Conservation (phyloP, 2,329 filamentous ascomycete genomes). For the Teratosphaeria epicoccoides region DNA sequence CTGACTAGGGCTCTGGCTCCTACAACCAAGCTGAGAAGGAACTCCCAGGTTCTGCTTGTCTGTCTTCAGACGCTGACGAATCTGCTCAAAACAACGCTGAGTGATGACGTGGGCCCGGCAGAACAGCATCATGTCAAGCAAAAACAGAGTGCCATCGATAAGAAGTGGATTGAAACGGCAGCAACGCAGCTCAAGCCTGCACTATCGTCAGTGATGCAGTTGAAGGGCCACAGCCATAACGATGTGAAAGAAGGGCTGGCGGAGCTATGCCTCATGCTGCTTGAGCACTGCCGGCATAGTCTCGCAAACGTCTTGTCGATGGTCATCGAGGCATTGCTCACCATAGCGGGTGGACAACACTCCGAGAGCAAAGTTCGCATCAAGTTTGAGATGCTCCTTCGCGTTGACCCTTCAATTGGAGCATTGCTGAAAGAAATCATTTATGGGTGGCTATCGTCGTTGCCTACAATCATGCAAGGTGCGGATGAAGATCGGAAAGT, state of each 20-base stretch:
- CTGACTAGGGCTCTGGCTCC: slow-evolving; percentile 65
- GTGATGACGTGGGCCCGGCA: slow-evolving; percentile 1
- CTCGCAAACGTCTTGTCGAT: slow-evolving; percentile 59
- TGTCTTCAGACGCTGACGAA: slow-evolving; percentile 15
- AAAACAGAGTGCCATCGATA: background rate
- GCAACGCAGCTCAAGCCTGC: slow-evolving; percentile 72
- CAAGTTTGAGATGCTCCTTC: slow-evolving; percentile 44
- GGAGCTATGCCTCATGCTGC: slow-evolving; percentile 59
- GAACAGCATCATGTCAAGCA: background rate
- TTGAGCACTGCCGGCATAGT: slow-evolving; percentile 68
- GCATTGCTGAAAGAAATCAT: slow-evolving; percentile 59
- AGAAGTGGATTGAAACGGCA: slow-evolving; percentile 67
- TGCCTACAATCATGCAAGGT: slow-evolving; percentile 73
- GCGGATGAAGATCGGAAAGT: slow-evolving; percentile 71
- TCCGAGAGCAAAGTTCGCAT: background rate
- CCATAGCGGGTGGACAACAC: background rate
- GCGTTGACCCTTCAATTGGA: slow-evolving; percentile 50
- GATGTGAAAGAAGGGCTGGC: slow-evolving; percentile 61
- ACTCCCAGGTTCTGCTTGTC: slow-evolving; percentile 49
- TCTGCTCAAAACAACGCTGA: slow-evolving; percentile 14
- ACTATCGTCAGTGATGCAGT: slow-evolving; percentile 62
- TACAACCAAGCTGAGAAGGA: slow-evolving; percentile 50
- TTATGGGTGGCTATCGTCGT: slow-evolving; percentile 69
- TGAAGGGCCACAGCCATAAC: slow-evolving; percentile 58
- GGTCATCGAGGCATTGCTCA: slow-evolving; percentile 66